Base-by-base conservation (phyloP, 306 rosid species). In the Leucaena leucocephala region DNA sequence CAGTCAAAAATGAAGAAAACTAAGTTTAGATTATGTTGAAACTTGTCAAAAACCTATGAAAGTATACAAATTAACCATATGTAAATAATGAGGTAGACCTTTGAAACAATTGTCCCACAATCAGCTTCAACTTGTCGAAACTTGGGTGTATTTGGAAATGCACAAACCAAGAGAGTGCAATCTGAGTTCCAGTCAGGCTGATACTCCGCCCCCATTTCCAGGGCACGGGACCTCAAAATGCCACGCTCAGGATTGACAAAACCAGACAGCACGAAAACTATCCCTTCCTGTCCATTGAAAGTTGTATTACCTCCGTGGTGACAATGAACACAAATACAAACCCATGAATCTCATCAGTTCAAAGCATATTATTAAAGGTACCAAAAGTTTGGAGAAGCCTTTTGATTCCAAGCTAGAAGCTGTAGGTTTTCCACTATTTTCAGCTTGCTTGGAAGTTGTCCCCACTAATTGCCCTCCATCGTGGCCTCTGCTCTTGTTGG, bases 151-250 rank as follows among this genome's bases (percentile, higher is more conserved):
- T 89, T 94, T 42, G 92, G 89, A 84, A 92, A 92, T 36, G 98
- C 97, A 85, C 98, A 92, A 80, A 94, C 85, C 87, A 95, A 85
- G 82, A 94, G 92, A 50, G 97, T 92, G 89, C 97, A 90, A 68
- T 78, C 81, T 21, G 94, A 85, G 82, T 83, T 90, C 98, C 98
- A 95, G 68, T 95, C 97, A 70, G 92, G 92, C 83, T 86, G 79
- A 86, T 87, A 95, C 65, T 89, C 90, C 22, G 97, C 98, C 57
- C 98, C 98, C 98, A 95, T 95, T 86, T 91, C 98, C 86, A 95
- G 76, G 2, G 98, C 96, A 34, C 72, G 96, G 38, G 98, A 95
- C 66, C 98, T 80, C 90, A 95, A 78, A 74, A 76, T 84, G 78
- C 97, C 76, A 36, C 97, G 94, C 87, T 94, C 95, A 1, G 98